Conservation (phyloP, 164 flowering plant genomes). For the Sedum album region DNA sequence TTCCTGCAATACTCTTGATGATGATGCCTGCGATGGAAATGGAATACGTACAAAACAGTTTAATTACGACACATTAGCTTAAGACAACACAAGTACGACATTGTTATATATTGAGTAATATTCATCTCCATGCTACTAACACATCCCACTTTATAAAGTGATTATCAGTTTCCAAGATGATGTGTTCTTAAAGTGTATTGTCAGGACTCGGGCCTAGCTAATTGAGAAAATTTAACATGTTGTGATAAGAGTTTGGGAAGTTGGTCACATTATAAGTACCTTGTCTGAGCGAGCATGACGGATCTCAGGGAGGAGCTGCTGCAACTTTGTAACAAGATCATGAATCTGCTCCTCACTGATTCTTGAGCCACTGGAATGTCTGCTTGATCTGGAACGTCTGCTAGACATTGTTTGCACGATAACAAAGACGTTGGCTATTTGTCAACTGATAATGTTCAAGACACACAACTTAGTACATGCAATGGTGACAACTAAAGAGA, state of each 20-base stretch:
- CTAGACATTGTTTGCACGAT: constrained; percentile 29
- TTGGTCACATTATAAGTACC: constrained; percentile 12
- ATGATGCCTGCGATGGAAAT: not conserved
- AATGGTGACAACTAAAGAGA: not conserved
- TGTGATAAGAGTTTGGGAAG: too few species aligned
- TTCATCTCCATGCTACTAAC: not conserved
- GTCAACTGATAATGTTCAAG: too few species aligned
- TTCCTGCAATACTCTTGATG: constrained; percentile 1
- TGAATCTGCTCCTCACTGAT: constrained; percentile 42
- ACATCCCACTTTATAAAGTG: not conserved
- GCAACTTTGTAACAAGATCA: constrained; percentile 36
- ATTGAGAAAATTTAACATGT: too few species aligned
- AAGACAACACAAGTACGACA: too few species aligned
- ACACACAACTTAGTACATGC: not conserved
- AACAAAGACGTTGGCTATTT: too few species aligned
- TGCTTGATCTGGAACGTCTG: constrained; percentile 33
- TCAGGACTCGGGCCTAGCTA: too few species aligned
- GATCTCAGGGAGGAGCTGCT: constrained; percentile 40
- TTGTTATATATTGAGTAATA: not conserved
- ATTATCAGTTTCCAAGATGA: not conserved
- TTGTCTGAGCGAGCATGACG: constrained; percentile 28
- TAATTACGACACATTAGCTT: too few species aligned
- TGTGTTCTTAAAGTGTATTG: not conserved
- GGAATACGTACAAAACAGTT: too few species aligned
- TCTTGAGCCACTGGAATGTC: constrained; percentile 24